Conservation (phyloP, 2,329 filamentous ascomycete genomes). For the Pseudocercospora fijiensis region DNA sequence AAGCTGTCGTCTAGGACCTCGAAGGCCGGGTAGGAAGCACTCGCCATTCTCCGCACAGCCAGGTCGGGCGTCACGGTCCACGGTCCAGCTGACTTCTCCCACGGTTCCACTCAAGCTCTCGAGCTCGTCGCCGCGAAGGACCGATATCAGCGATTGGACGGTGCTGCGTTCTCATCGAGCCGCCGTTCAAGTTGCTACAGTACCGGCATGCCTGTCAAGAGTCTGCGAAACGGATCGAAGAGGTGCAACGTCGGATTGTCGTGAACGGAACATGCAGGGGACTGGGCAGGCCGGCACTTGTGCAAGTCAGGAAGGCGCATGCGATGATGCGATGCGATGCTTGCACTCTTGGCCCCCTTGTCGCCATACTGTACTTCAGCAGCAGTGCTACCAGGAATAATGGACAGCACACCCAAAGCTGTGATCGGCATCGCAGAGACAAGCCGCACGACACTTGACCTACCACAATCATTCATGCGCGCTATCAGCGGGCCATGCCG, state of each 20-base stretch:
- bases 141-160: neutral
- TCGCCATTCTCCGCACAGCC: neutral
- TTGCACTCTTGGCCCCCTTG: neutral
- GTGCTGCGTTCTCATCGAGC: neutral
- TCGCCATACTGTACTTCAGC: neutral
- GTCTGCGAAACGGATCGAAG: neutral
- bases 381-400: neutral
- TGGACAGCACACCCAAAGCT: neutral
- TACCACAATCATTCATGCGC: slow-evolving; percentile 7
- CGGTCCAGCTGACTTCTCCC: neutral
- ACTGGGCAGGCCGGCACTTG: neutral
- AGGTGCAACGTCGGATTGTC: neutral
- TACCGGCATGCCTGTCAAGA: neutral
- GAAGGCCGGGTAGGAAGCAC: neutral
- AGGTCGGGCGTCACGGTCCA: neutral
- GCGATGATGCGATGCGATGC: neutral
- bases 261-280: neutral
- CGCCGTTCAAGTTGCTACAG: neutral
- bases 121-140: neutral
- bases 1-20: neutral
- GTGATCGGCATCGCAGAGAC: neutral
- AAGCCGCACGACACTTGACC: neutral
- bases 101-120: slow-evolving; percentile 2
- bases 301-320: neutral
- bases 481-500: slow-evolving; percentile 15